Evolutionary conservation across 2,329 filamentous ascomycete species (phyloP).

Genomic region (Dactylellina leptospora): DNA sequence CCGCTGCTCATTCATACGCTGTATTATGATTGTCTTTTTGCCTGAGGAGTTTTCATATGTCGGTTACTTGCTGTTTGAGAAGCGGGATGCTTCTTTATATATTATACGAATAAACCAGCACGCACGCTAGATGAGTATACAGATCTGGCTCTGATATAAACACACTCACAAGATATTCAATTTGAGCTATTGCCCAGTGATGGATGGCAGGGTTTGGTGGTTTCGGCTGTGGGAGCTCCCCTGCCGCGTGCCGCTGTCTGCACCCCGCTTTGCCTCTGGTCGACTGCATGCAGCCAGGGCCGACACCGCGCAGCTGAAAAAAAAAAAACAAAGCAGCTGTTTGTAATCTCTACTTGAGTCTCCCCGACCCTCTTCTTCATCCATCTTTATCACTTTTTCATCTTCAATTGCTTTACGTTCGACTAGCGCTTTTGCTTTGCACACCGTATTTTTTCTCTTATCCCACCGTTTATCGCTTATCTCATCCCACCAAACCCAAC

Average conservation of each 20-base stretch:
- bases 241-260: conserved; percentile 4
- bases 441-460: not conserved
- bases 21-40: not conserved
- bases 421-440: not conserved
- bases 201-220: too few species aligned
- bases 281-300: too few species aligned
- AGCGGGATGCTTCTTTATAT: too few species aligned
- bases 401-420: not conserved
- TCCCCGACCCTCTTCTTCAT: too few species aligned
- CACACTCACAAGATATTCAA: too few species aligned
- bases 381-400: not conserved
- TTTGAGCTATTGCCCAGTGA: too few species aligned
- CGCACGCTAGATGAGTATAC: too few species aligned
- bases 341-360: not conserved
- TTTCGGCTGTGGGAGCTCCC: too few species aligned
- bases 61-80: not conserved
- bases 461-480: not conserved
- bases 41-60: not conserved
- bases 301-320: conserved; percentile 22
- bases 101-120: too few species aligned
- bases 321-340: conserved; percentile 8
- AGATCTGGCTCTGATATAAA: too few species aligned
- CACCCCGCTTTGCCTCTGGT: conserved; percentile 8
- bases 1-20: conserved; percentile 1
- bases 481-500: not conserved